Evolutionary conservation across 441 rosid genomes (phyloP), one percentile per base, ranked within the genome.

Genomic region (Erodium texanum): DNA sequence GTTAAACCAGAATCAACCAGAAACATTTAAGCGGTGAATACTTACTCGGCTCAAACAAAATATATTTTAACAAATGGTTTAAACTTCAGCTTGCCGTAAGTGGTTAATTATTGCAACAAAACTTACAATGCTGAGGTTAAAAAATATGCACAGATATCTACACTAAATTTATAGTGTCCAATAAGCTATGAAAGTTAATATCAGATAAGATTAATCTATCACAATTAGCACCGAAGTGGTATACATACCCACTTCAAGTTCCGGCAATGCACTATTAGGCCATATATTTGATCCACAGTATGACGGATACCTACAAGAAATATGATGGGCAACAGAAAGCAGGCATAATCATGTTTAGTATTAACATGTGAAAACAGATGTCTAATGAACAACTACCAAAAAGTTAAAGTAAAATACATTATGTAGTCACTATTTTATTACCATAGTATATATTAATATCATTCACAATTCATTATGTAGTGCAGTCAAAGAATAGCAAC

Each of bases 241-340:
- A 19, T 64, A 66, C 74, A 73, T 88, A 90, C 96, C 97, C 70
- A 68, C 80, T 88, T 93, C 92, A 66, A 93, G 86, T 79, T 93
- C 95, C 56, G 97, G 95, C 69, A 93, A 74, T 61, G 86, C 87
- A 70, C 54, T 68, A 19, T 19, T 34, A 64, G 99, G 99, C 97
- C 99, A 93, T 80, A 90, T 87, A 77, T 93, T 93, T 73, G 92
- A 84, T 73, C 97, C 87, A 71, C 99, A 93, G 72, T 89, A 89
- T 45, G 86, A 87, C 64, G 93, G 96, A 84, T 88, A 91, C 82
- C 99, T 93, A 80, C 70, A 79, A 78, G 78, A 77, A 23, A 54
- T 70, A 75, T 9, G 29, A 75, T 14, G 34, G 24, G n/a, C 9
- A 24, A 50, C 34, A 0, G 36, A 68, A 79, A 56, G 56, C 32